These are phyloP conservation scores for Magnusiomyces fungicola DNA, from an alignment of 1,139 yeast species.

Conservation along the genomic window DNA sequence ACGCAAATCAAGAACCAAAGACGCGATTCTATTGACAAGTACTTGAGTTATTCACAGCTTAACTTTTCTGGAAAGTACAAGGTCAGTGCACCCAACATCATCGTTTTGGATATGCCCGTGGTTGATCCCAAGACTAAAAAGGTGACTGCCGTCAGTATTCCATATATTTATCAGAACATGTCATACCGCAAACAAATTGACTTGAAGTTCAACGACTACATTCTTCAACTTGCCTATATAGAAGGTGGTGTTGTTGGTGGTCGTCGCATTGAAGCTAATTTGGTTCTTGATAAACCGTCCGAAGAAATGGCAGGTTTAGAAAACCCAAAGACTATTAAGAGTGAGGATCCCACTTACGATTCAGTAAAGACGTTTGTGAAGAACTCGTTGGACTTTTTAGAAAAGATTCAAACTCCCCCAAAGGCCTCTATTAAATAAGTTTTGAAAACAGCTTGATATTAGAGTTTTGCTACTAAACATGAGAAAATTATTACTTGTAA, in stretches of 20 bases:
- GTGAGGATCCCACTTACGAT: neutral
- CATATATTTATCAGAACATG: conserved; percentile 40
- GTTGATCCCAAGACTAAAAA: neutral
- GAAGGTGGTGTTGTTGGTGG: conserved; percentile 57
- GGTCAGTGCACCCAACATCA: conserved; percentile 35
- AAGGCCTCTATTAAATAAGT: neutral
- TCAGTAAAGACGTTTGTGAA: neutral
- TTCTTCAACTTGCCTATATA: conserved; percentile 42
- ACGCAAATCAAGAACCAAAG: neutral
- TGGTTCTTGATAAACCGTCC: conserved; percentile 35
- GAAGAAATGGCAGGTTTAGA: neutral
- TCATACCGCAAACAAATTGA: conserved; percentile 42
- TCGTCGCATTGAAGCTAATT: conserved; percentile 40
- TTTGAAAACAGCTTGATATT: too few relatives aligned
- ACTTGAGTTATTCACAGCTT: conserved; percentile 36
- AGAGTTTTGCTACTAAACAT: too few relatives aligned
- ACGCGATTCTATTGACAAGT: conserved; percentile 28
- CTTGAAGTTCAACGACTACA: conserved; percentile 33
- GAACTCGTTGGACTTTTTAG: neutral
- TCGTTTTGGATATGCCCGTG: conserved; percentile 29
- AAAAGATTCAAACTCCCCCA: neutral
- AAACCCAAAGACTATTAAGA: neutral
- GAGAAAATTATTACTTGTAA: too few relatives aligned
- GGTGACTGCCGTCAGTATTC: neutral
- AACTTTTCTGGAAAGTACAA: conserved; percentile 37